phyloP scores from a whole-genome alignment of 2,329 filamentous ascomycete species.

The Anthostomella pinea region DNA sequence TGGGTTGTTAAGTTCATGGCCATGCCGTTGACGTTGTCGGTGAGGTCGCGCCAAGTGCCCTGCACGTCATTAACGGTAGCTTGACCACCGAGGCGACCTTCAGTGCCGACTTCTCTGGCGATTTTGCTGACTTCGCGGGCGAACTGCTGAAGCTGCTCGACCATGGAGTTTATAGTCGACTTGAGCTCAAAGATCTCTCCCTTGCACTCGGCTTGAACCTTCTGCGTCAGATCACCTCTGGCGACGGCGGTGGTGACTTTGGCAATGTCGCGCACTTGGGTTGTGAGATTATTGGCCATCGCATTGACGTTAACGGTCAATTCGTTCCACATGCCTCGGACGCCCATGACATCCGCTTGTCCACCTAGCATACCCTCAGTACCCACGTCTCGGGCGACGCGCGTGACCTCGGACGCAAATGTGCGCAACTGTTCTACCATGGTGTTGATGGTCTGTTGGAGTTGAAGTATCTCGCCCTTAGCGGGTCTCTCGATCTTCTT shows the following conservation, averaged over 20 bases:
- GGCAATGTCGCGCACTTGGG: conserved; percentile 92
- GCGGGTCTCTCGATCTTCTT: conserved; percentile 82
- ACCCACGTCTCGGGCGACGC: conserved; percentile 79
- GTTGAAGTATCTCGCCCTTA: conserved; percentile 75
- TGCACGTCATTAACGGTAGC: conserved; percentile 95
- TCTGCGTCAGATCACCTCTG: conserved; percentile 90
- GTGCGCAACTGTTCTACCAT: conserved; percentile 85
- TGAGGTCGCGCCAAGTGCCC: conserved; percentile 95
- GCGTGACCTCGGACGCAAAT: conserved; percentile 80
- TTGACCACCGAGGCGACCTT: conserved; percentile 90
- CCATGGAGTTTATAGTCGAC: conserved; percentile 98
- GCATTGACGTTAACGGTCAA: conserved; percentile 83
- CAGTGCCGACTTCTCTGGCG: conserved; percentile 92
- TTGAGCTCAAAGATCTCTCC: conserved; percentile 94
- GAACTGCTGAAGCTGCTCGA: conserved; percentile 95
- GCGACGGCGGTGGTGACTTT: conserved; percentile 71
- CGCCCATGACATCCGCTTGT: conserved; percentile 78
- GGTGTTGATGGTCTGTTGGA: conserved; percentile 84
- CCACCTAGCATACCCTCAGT: conserved; percentile 81
- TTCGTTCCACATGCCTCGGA: conserved; percentile 87
- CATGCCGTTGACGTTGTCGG: conserved; percentile 96
- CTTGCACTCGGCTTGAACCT: conserved; percentile 88
- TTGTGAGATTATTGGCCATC: conserved; percentile 84
- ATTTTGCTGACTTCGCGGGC: conserved; percentile 96
- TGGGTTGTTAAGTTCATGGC: conserved; percentile 97